phyloP scores from a whole-genome alignment of 75 land plant species.

The Cupressus sempervirens region DNA sequence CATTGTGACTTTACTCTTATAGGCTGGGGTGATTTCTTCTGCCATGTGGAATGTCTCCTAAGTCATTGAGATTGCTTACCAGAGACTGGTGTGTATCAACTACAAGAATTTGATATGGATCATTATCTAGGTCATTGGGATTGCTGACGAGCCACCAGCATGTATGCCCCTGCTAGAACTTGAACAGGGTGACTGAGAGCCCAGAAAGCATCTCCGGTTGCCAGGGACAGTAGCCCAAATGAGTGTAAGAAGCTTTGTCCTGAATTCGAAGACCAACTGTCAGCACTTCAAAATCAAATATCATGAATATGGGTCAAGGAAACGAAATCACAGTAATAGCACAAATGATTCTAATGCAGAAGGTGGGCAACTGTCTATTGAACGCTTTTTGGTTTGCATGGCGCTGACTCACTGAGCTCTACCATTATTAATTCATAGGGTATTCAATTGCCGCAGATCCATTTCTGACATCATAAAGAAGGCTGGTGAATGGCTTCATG shows the following conservation, averaged over 20 bases:
- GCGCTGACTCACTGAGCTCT: not conserved
- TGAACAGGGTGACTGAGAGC: not conserved
- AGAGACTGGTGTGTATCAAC: not conserved
- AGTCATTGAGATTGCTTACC: not conserved
- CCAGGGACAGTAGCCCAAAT: not conserved
- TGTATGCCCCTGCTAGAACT: not conserved
- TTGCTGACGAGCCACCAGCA: not conserved
- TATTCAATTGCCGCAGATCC: not conserved
- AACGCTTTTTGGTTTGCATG: not conserved
- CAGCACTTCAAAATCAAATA: not conserved
- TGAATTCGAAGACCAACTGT: not conserved
- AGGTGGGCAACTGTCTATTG: not conserved
- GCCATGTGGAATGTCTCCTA: not conserved
- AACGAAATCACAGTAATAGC: not conserved
- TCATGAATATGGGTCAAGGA: not conserved
- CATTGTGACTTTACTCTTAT: not conserved
- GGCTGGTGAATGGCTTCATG: not conserved
- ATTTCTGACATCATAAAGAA: not conserved
- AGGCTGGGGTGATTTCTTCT: not conserved
- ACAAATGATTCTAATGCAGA: not conserved
- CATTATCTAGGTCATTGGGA: not conserved
- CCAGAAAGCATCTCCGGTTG: not conserved
- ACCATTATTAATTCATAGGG: not conserved
- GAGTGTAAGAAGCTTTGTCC: not conserved
- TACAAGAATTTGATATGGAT: not conserved